Evolutionary conservation across 2,329 filamentous ascomycete genomes (phyloP), one percentile per base, ranked within the genome.

Genomic region (Aspergillus latus): DNA sequence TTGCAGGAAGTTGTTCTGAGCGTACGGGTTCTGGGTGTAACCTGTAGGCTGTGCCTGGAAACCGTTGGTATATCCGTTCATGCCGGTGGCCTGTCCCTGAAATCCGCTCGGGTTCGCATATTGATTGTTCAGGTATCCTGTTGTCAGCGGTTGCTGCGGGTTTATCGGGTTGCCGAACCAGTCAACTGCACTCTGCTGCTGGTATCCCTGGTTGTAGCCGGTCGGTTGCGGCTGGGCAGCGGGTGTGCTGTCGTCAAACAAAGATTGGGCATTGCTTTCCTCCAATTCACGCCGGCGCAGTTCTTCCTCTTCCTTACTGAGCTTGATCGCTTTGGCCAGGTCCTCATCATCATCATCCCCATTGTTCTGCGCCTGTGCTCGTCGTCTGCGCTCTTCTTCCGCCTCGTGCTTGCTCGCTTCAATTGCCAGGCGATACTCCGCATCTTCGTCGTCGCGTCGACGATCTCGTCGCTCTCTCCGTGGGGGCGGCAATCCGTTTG

Each of bases 101-200:
- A 77, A 89, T n/a, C 90, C 91, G 1, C 91, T 95, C 2, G 85
- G 88, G 72, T 96, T 92, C 44, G 84, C 82, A 68, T 88, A 88
- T 59, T 85, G 83, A 64, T 84, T 86, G 74, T 87, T 87, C 61
- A 88, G 74, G 66, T 81, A 88, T 5, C 85, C 86, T 11, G 86
- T 88, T 52, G 80, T 82, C 72, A 92, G 87, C 64, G 88, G 78
- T 62, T 82, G 82, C 71, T 90, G 88, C 67, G 86, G 87, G 57
- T 93, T 90, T 67, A 97, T 88, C 10, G 92, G 91, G 73, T 99
- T 99, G 57, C 93, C 94, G 67, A 95, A 94, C 85, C 95, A 97
- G 75, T 99, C 94, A 15, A 99, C 94, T 10, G 91, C 90, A 56
- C 89, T 89, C 71, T 96, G 93, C 76, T 99, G 94, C 78, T 97